Conservation (phyloP, 352 stramenopile genomes). For the Phytophthora litchii region DNA sequence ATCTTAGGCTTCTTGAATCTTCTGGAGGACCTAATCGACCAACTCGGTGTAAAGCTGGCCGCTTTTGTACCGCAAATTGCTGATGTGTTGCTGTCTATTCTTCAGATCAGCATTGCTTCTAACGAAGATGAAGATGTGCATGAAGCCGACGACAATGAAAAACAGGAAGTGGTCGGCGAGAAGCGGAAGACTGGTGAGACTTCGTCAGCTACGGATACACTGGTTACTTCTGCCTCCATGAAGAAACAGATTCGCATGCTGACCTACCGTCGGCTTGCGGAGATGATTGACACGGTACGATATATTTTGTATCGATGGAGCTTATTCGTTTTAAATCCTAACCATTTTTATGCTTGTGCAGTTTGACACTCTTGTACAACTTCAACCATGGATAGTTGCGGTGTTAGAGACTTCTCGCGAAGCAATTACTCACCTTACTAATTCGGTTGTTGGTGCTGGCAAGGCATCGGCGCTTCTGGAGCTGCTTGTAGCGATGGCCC, state of each 20-base stretch:
- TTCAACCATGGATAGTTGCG: conserved; percentile 68
- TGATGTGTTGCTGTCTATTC: conserved; percentile 76
- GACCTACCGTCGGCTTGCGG: conserved; percentile 69
- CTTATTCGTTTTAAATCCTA: background rate
- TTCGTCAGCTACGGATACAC: conserved; percentile 11
- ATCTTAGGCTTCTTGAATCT: conserved; percentile 92
- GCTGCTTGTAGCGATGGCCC: conserved; percentile 67
- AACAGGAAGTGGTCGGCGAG: conserved; percentile 23
- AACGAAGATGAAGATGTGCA: conserved; percentile 29
- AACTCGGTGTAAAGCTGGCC: conserved; percentile 87
- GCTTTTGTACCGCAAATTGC: conserved; percentile 82
- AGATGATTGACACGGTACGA: conserved; percentile 72
- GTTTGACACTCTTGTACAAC: conserved; percentile 71
- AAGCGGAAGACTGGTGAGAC: conserved; percentile 29
- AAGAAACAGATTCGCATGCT: conserved; percentile 86
- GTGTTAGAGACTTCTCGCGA: conserved; percentile 54
- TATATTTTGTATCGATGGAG: background rate
- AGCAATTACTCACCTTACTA: conserved; percentile 71
- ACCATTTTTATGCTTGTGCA: conserved; percentile 20
- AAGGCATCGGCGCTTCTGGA: conserved; percentile 84
- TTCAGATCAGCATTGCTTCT: conserved; percentile 55
- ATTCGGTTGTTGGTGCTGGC: conserved; percentile 69
- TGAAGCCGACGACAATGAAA: conserved; percentile 30
- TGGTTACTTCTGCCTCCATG: conserved; percentile 49
- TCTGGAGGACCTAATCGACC: conserved; percentile 84